phyloP scores from a whole-genome alignment of 2,329 filamentous ascomycete species.

The Cytospora piceicola region DNA sequence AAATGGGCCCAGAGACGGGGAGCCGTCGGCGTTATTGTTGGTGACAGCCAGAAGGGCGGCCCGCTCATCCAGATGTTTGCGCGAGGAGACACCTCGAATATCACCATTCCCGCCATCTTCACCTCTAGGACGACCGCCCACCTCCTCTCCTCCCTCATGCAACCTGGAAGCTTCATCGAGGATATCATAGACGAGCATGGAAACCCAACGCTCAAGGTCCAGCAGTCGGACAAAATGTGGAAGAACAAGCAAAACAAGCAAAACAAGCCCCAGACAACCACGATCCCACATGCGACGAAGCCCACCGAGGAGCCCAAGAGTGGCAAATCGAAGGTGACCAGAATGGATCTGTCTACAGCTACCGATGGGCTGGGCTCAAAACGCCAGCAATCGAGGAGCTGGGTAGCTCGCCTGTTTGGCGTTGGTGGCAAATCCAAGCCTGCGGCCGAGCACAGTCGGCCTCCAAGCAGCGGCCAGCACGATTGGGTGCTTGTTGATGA shows the following conservation, averaged over 20 bases:
- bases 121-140: conserved; percentile 95
- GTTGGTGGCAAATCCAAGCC: conserved; percentile 39
- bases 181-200: conserved; percentile 64
- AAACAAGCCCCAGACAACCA: conserved; percentile 39
- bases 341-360: conserved; percentile 14
- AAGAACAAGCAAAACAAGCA: conserved; percentile 45
- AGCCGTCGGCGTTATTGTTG: conserved; percentile 87
- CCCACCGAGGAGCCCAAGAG: conserved; percentile 24
- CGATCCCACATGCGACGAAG: conserved; percentile 33
- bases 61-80: conserved; percentile 97
- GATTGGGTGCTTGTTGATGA: conserved; percentile 74
- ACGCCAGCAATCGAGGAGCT: conserved; percentile 39
- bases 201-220: conserved; percentile 58
- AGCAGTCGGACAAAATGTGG: conserved; percentile 49
- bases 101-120: conserved; percentile 92
- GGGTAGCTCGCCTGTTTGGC: conserved; percentile 51
- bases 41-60: conserved; percentile 87
- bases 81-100: conserved; percentile 91
- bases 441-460: conserved; percentile 59
- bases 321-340: conserved; percentile 20
- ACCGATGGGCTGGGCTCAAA: conserved; percentile 1
- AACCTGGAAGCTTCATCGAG: conserved; percentile 67
- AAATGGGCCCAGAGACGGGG: conserved; percentile 95
- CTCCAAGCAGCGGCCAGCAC: conserved; percentile 73
- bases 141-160: conserved; percentile 83